Conservation (phyloP, 768 basidiomycete species). For the Trametes sanguinea region DNA sequence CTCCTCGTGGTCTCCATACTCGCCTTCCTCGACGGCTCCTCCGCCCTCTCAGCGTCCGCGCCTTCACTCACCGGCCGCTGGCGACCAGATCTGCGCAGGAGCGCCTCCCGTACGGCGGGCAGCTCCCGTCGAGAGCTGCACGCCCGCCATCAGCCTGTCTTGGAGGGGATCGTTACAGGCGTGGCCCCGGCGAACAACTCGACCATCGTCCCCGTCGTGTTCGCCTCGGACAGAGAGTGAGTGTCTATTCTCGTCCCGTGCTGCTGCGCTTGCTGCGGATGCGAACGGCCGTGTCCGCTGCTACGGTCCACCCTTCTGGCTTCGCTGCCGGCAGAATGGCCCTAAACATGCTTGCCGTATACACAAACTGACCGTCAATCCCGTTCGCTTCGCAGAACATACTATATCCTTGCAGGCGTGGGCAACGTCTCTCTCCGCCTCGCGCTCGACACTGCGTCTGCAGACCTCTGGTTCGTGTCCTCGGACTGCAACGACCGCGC, state of each 20-base stretch:
- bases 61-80: slow-evolving; percentile 7
- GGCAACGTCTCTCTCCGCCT: slow-evolving; percentile 69
- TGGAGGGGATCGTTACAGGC: slow-evolving; percentile 11
- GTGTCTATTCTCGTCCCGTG: not conserved
- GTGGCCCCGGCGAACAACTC: slow-evolving; percentile 9
- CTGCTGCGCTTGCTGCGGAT: not conserved
- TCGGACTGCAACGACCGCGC: slow-evolving; percentile 57
- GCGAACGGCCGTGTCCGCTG: not conserved
- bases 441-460: slow-evolving; percentile 73
- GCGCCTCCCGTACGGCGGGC: not conserved
- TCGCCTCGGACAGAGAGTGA: slow-evolving; percentile 21
- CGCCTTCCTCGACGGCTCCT: slow-evolving; percentile 15
- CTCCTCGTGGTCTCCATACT: slow-evolving; percentile 16
- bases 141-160: not conserved
- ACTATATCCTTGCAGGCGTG: slow-evolving; percentile 59
- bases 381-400: slow-evolving; percentile 50
- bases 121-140: not conserved
- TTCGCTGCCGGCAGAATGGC: too few species aligned
- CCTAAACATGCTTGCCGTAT: not conserved
- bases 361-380: too few species aligned
- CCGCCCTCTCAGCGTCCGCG: not conserved
- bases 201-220: slow-evolving; percentile 15
- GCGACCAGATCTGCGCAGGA: slow-evolving; percentile 21
- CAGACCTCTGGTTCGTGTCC: slow-evolving; percentile 72
- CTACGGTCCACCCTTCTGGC: too few species aligned